Percentiles rank a stretch among this genome's conserved stretches.
Conservation (phyloP, 306 rosid species). For the Lupinus albus region DNA sequence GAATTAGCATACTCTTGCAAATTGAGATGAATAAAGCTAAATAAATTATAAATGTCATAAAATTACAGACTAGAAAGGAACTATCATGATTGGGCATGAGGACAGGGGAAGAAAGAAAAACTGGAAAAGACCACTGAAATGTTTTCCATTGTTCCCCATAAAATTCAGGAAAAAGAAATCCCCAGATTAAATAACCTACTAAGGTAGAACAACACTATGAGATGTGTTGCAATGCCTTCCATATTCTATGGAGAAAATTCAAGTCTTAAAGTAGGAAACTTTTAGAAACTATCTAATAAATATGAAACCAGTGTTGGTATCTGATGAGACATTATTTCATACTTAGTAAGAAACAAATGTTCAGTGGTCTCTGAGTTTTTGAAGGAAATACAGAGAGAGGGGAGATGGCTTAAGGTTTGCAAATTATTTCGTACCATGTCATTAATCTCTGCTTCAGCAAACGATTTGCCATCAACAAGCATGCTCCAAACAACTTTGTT, state of each 20-base stretch:
- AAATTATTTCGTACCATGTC: conserved; percentile 78
- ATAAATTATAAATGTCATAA: conserved; percentile 17
- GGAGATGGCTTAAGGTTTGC: conserved; percentile 22
- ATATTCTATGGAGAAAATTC: conserved; percentile 5
- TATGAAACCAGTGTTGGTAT: conserved; percentile 3
- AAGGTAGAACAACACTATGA: neutral
- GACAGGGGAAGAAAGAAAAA: conserved; percentile 36
- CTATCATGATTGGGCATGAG: conserved; percentile 8
- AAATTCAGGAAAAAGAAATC: conserved; percentile 10
- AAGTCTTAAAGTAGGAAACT: conserved; percentile 13
- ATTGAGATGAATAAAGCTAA: conserved; percentile 4
- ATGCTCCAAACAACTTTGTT: conserved; percentile 96
- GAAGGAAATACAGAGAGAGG: conserved; percentile 17
- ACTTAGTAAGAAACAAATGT: conserved; percentile 3
- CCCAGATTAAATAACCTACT: conserved; percentile 19
- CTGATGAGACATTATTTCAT: conserved; percentile 21
- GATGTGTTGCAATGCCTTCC: conserved; percentile 11
- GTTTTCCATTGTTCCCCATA: conserved; percentile 10
- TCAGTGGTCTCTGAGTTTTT: conserved; percentile 10
- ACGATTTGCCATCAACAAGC: conserved; percentile 91
- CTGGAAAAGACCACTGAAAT: neutral
- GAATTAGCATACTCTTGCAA: conserved; percentile 45
- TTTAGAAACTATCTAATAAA: neutral
- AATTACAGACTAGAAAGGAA: conserved; percentile 21
- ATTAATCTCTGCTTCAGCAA: conserved; percentile 92